These are phyloP conservation scores for Kazachstania taianensis DNA, from an alignment of 805 yeast species.

Conservation along the genomic window DNA sequence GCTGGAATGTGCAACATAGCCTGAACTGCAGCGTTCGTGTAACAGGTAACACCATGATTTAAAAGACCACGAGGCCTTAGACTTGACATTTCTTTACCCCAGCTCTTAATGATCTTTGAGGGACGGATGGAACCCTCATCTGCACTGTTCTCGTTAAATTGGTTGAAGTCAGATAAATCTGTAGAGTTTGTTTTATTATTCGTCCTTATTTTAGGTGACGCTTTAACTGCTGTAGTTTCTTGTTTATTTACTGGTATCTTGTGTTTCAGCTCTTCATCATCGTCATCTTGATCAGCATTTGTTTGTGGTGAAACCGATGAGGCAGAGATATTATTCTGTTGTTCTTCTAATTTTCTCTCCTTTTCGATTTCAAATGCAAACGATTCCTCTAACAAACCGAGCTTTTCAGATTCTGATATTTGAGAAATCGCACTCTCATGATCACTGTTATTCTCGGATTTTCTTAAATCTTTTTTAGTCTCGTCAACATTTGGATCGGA, in stretches of 20 bases:
- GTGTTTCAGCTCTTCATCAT: slow-evolving; percentile 26
- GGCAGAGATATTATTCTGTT: background rate
- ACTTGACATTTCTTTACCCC: slow-evolving; percentile 43
- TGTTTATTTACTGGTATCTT: slow-evolving; percentile 13
- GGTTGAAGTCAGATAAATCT: slow-evolving; percentile 39
- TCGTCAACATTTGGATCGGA: background rate
- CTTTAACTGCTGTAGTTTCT: background rate
- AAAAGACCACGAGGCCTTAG: slow-evolving; percentile 58
- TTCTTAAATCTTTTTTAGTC: background rate
- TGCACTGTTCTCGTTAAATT: slow-evolving; percentile 42
- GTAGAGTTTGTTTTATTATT: background rate
- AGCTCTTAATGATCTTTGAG: slow-evolving; percentile 54
- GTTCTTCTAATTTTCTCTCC: slow-evolving; percentile 8
- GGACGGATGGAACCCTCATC: slow-evolving; percentile 60
- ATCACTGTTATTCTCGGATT: slow-evolving; percentile 18
- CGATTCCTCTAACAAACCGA: slow-evolving; percentile 15
- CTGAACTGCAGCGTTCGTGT: slow-evolving; percentile 92
- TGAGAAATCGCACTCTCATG: slow-evolving; percentile 24
- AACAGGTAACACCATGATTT: slow-evolving; percentile 93
- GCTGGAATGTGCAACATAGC: slow-evolving; percentile 88
- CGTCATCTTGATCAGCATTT: slow-evolving; percentile 20
- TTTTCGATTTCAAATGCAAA: slow-evolving; percentile 13
- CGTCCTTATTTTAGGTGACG: background rate
- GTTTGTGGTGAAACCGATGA: background rate
- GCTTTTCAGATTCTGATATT: slow-evolving; percentile 27